Evolutionary conservation across 768 basidiomycete species (phyloP), one percentile per base, ranked within the genome.

Genomic region (Saitozyma podzolica): DNA sequence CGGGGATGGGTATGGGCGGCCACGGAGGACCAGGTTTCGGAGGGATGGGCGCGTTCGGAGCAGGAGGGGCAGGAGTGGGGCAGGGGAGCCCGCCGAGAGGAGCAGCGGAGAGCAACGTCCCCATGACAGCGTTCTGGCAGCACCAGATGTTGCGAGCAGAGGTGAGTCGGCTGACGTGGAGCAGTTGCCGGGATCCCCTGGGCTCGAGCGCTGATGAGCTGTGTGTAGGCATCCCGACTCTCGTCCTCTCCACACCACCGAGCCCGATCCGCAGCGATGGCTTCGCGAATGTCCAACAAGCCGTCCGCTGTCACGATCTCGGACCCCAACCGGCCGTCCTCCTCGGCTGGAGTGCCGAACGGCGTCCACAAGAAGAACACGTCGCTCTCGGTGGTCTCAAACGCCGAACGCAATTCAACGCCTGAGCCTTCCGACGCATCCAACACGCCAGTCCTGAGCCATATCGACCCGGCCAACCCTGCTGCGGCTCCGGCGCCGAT

Each of bases 191-290:
- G 59, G 47, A 16, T 40, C n/a, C n/a, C n/a, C n/a, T n/a, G n/a
- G 29, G 29, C 29, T 29, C 29, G 5, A 29, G 29, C 29, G 39
- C 14, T 47, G 37, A 48, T 50, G 42, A 29, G 20, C 8, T 13
- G 45, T 47, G 45, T 47, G 2, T 61, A 93, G 91, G 87, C 91
- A 82, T 86, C 89, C 64, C 88, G 95, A 72, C 85, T 87, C 41
- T 88, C 91, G 29, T 87, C 89, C 61, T 89, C 90, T 3, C 91
- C 92, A 0, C 93, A 97, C 78, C 93, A 96, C 75, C 88, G 95
- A 58, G 96, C 96, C 11, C 85, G 94, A 53, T 89, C 92, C n/a
- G 94, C 89, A 63, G 93, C 93, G 54, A 88, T 97, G 85, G 91
- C 92, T 42, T 89, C 91, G 17, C 86, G 96, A 52, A 89, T 89